Conservation (phyloP, 495 filamentous ascomycete species). For the Pyrenula massariospora region DNA sequence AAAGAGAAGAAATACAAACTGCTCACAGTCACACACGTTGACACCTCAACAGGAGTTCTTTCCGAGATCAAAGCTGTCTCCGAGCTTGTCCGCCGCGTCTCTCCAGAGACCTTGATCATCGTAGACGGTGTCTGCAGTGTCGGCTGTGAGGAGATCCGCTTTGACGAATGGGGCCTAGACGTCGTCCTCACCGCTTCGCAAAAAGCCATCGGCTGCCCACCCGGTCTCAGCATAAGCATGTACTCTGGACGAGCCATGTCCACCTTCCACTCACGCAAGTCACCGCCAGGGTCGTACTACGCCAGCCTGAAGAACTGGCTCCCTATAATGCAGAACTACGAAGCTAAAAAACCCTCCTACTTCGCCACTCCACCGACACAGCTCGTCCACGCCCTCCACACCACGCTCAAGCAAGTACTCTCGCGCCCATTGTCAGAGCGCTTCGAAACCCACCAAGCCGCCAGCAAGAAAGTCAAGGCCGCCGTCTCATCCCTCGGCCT, state of each 20-base stretch:
- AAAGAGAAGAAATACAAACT: slow-evolving; percentile 83
- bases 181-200: slow-evolving; percentile 88
- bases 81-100: slow-evolving; percentile 71
- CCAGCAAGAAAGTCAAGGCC: slow-evolving; percentile 74
- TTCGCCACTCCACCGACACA: slow-evolving; percentile 95
- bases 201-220: slow-evolving; percentile 92
- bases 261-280: slow-evolving; percentile 64
- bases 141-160: slow-evolving; percentile 87
- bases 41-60: slow-evolving; percentile 91
- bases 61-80: slow-evolving; percentile 78
- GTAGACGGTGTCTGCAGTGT: slow-evolving; percentile 97
- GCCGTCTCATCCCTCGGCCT: slow-evolving; percentile 68
- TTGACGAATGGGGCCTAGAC: slow-evolving; percentile 90
- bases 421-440: slow-evolving; percentile 62
- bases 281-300: slow-evolving; percentile 76
- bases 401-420: slow-evolving; percentile 79
- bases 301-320: slow-evolving; percentile 95
- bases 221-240: slow-evolving; percentile 87
- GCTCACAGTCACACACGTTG: slow-evolving; percentile 90
- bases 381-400: slow-evolving; percentile 88
- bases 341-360: slow-evolving; percentile 91
- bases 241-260: slow-evolving; percentile 82
- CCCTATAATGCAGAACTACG: slow-evolving; percentile 98
- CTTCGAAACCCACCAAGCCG: slow-evolving; percentile 64
- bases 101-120: slow-evolving; percentile 77